Base-by-base conservation (phyloP, 2,329 filamentous ascomycete genomes). In the Ophiostoma sp. region DNA sequence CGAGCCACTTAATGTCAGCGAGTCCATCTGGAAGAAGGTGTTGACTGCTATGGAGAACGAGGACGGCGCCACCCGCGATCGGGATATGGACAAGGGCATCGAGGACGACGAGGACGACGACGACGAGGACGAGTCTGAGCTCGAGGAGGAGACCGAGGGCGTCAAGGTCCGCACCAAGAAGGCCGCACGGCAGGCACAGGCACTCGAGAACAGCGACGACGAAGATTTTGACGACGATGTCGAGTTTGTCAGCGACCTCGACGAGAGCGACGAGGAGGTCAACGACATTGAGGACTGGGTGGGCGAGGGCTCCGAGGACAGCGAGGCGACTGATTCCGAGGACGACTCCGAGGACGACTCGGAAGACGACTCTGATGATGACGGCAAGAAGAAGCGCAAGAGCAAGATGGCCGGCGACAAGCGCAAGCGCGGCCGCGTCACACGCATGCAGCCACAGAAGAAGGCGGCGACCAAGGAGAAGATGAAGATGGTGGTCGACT, bases 21-120 rank as follows among this genome's bases (percentile, higher is more conserved):
- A 97, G 78, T 85, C 86, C 14, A 92, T 99, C 71, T 99, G 95
- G 95, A 96, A 96, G 85, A 96, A 93, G 85, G 95, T 99, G 7
- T 87, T 99, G 74, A 88, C 89, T 71, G 92, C 92, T 3, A 84
- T 99, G 79, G 95, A 99, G 84, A 86, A 90, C 73, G 89, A 90
- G 74, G 93, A 94, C 69, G 88, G 96, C 75, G 94, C 90, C 62
- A 83, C 86, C 72, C 84, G 92, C 67, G 94, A 97, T 77, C 87
- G 93, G 80, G 94, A 98, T 77, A 79, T 95, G 77, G 94, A 97
- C 77, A 88, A 93, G 73, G 94, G 93, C 9, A 87, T 96, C 72
- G 88, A 91, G 73, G 83, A 87, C 58, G 88, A 91, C 74, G 85
- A 87, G 71, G 89, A 91, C 73, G 77, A 80, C 42, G 83, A 86